Percentiles rank a stretch among this genome's conserved stretches.
Evolutionary conservation across 768 basidiomycete genomes (phyloP).

Genomic region (Lactarius hengduanensis): DNA sequence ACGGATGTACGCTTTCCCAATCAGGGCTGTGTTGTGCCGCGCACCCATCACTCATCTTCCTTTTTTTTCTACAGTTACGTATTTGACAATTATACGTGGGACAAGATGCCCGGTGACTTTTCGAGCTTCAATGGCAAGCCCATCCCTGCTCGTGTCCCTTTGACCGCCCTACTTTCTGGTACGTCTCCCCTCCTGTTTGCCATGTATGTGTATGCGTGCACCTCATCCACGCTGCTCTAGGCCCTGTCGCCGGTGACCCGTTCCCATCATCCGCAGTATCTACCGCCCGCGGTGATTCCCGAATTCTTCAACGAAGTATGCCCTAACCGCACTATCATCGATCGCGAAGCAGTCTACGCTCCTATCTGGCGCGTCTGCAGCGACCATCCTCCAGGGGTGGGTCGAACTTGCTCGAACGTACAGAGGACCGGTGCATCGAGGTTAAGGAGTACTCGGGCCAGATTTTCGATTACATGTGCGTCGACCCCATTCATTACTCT

Average conservation of each 20-base stretch:
- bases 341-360: constrained; percentile 34
- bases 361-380: constrained; percentile 32
- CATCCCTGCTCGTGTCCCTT: constrained; percentile 54
- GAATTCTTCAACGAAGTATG: constrained; percentile 45
- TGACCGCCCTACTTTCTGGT: constrained; percentile 55
- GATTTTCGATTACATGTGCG: constrained; percentile 42
- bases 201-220: neutral
- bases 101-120: constrained; percentile 38
- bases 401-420: constrained; percentile 35
- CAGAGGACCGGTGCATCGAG: constrained; percentile 44
- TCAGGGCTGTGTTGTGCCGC: neutral
- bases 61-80: constrained; percentile 39
- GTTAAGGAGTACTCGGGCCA: constrained; percentile 36
- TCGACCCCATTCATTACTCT: neutral
- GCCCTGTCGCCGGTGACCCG: constrained; percentile 43
- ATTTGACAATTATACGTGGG: constrained; percentile 61
- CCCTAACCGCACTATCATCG: constrained; percentile 38
- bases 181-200: neutral
- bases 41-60: neutral
- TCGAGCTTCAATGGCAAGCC: constrained; percentile 47
- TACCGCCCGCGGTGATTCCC: constrained; percentile 39
- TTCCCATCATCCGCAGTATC: constrained; percentile 37
- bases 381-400: constrained; percentile 41
- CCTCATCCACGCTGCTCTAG: constrained; percentile 27
- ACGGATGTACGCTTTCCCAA: constrained; percentile 44